phyloP scores from a whole-genome alignment of 371 early-diverging fungal genomes.

The Mortierella sp. region DNA sequence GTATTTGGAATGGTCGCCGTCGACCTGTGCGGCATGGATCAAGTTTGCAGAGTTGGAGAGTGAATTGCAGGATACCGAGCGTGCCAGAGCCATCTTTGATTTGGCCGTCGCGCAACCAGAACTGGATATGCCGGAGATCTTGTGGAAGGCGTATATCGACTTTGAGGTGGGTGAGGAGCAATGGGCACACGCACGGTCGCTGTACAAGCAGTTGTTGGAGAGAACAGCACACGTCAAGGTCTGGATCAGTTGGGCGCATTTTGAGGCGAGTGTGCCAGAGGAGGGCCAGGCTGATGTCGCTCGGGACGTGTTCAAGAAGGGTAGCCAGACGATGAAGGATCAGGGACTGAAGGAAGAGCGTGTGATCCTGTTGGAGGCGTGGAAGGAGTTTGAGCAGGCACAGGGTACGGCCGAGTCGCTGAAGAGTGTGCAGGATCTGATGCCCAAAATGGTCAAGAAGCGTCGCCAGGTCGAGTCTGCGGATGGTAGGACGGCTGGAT shows the following conservation, averaged over 20 bases:
- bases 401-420: constrained; percentile 72
- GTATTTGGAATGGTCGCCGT: constrained; percentile 87
- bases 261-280: constrained; percentile 79
- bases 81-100: constrained; percentile 91
- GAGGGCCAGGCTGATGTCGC: constrained; percentile 69
- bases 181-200: constrained; percentile 78
- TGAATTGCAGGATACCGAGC: constrained; percentile 89
- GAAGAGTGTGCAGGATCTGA: constrained; percentile 72
- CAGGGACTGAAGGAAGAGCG: constrained; percentile 83
- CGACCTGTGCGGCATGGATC: constrained; percentile 94
- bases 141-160: constrained; percentile 98
- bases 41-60: constrained; percentile 94
- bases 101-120: constrained; percentile 88
- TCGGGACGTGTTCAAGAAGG: constrained; percentile 83
- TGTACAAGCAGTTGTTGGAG: constrained; percentile 90
- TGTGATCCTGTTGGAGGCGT: constrained; percentile 90
- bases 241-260: constrained; percentile 95
- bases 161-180: constrained; percentile 91
- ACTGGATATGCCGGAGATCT: constrained; percentile 96
- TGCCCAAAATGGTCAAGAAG: constrained; percentile 94
- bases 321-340: constrained; percentile 78
- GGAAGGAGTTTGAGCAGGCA: constrained; percentile 91
- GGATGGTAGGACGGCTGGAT: constrained; percentile 68
- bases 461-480: constrained; percentile 71
- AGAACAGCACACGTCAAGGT: constrained; percentile 97